Evolutionary conservation across 164 flowering plant genomes (phyloP), one percentile per base, ranked within the genome.

Genomic region (Tetracentron sinense): DNA sequence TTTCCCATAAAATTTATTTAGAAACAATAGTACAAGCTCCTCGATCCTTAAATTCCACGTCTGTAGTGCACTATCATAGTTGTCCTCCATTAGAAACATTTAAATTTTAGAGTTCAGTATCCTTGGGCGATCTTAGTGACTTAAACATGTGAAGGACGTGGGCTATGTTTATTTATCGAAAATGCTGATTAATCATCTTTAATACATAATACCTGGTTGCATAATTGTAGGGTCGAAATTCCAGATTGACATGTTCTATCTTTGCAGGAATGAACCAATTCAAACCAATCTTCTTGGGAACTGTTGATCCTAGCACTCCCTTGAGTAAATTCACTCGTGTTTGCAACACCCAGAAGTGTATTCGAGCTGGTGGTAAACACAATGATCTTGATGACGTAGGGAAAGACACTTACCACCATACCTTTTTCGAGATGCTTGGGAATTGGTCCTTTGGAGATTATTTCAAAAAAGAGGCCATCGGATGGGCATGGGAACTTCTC

Each of bases 381-480:
- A 95, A 95, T 73, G 99, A 95, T 78, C 90, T 95, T 46, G 99
- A 89, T 71, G 99, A 95, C 65, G 99, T 94, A 3, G 99, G 99
- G 31, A 95, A 92, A 74, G 99, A 95, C 56, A 95, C 99, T 25
- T 92, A 95, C 68, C 97, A 95, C 69, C 99, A 95, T 64, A 95
- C 99, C 42, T 95, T 95, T 75, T 92, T 95, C 73, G 99, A 95
- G 76, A 95, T 95, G 99, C 89, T 95, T 63, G 99, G 99, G 0
- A 95, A 92, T 65, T 95, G 99, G 99, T 88, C 97, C 0, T 95
- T 95, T 73, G 99, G 97, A 20, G 92, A 95, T 75, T 95, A 95
- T 72, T 95, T 95, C 62, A 95, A 95, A 69, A 68, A 72, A 10
- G 97, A 92, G 66, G 99, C 97, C 46, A 95, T 95, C 71, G 79